Evolutionary conservation across 2,329 filamentous ascomycete genomes (phyloP).

Genomic region (Exserohilum turcica): DNA sequence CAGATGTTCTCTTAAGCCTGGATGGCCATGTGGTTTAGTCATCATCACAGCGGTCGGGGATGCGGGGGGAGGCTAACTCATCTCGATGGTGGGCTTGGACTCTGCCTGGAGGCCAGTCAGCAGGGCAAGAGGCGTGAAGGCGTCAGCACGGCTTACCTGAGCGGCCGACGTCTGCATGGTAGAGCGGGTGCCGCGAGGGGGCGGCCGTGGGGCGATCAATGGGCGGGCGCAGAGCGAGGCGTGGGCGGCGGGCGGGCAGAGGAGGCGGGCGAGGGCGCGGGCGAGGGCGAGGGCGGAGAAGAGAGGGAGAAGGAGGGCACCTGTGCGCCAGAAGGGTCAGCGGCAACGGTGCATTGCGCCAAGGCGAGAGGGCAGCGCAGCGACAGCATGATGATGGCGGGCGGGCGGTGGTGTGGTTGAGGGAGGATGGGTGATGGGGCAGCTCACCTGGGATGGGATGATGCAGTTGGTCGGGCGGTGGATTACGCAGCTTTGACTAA

Average conservation of each 20-base stretch:
- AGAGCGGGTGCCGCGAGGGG: slow-evolving; percentile 35
- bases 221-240: slow-evolving; percentile 1
- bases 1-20: slow-evolving; percentile 68
- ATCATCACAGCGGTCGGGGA: slow-evolving; percentile 21
- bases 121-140: slow-evolving; percentile 19
- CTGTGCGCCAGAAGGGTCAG: slow-evolving; percentile 16
- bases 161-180: slow-evolving; percentile 51
- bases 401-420: slow-evolving; percentile 6
- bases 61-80: slow-evolving; percentile 45
- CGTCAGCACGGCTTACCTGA: slow-evolving; percentile 58
- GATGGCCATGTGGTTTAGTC: slow-evolving; percentile 38
- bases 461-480: slow-evolving; percentile 24
- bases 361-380: slow-evolving; percentile 14
- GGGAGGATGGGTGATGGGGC: slow-evolving; percentile 3
- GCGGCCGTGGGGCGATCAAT: slow-evolving; percentile 37
- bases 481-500: slow-evolving; percentile 32
- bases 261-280: too few relatives aligned
- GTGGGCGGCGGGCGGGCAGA: slow-evolving; percentile 1
- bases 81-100: slow-evolving; percentile 49
- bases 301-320: slow-evolving; percentile 2
- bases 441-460: slow-evolving; percentile 29
- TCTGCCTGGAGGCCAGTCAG: slow-evolving; percentile 41
- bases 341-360: slow-evolving; percentile 9
- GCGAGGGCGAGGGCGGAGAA: too few relatives aligned
- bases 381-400: slow-evolving; percentile 13